phyloP scores from a whole-genome alignment of 116 monocot genomes.

The Thalassia testudinum region DNA sequence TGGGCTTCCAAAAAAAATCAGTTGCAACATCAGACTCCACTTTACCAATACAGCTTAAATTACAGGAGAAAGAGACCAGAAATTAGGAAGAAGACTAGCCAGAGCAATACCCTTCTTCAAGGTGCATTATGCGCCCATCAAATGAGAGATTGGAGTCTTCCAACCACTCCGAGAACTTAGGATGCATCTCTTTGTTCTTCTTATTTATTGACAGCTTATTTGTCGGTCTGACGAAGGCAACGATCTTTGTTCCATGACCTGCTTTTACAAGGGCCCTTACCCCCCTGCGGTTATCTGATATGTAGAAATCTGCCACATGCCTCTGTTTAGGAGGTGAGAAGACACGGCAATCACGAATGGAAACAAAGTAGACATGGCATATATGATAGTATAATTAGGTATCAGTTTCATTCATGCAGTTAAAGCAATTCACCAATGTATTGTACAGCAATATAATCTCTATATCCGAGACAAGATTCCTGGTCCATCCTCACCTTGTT shows the following conservation, averaged over 20 bases:
- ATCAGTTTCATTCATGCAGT: too few species aligned
- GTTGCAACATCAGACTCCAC: too few species aligned
- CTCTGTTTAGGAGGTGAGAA: slow-evolving; percentile 17
- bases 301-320: slow-evolving; percentile 55
- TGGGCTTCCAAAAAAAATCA: too few species aligned
- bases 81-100: too few species aligned
- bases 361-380: neutral
- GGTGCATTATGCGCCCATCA: slow-evolving; percentile 18
- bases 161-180: slow-evolving; percentile 23
- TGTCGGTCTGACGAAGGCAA: slow-evolving; percentile 27
- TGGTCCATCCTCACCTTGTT: too few species aligned
- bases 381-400: too few species aligned
- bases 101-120: slow-evolving; percentile 52
- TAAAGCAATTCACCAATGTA: too few species aligned
- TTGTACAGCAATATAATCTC: too few species aligned
- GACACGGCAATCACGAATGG: neutral
- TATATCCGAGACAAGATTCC: too few species aligned
- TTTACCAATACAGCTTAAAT: too few species aligned
- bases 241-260: slow-evolving; percentile 39
- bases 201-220: slow-evolving; percentile 20
- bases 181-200: slow-evolving; percentile 19
- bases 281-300: slow-evolving; percentile 38
- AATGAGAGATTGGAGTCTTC: slow-evolving; percentile 23
- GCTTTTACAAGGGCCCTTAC: slow-evolving; percentile 44
- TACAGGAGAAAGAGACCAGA: too few species aligned